A percentile compares a stretch with the other conserved stretches of the same genome.
Conservation (phyloP, 2,329 filamentous ascomycete genomes). For the Juglanconis sp. region DNA sequence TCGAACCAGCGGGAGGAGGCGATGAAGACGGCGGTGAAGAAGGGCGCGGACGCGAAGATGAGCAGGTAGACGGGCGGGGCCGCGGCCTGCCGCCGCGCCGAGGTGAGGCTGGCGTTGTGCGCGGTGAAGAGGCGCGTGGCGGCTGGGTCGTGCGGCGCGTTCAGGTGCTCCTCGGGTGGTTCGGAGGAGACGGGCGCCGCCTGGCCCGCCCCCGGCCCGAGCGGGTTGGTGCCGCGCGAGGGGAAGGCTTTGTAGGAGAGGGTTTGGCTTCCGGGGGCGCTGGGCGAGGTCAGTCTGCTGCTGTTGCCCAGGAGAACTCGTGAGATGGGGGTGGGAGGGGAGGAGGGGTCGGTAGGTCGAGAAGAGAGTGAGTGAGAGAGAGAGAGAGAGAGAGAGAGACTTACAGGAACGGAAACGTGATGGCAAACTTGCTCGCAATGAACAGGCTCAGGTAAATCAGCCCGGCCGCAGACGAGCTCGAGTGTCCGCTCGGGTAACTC, state of each 20-base stretch:
- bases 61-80: conserved; percentile 81
- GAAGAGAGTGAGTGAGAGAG: neutral
- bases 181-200: conserved; percentile 29
- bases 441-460: conserved; percentile 84
- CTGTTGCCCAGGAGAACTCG: neutral
- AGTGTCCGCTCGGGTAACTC: conserved; percentile 77
- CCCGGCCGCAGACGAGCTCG: conserved; percentile 73
- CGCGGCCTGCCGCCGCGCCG: conserved; percentile 69
- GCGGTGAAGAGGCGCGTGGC: conserved; percentile 29
- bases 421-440: conserved; percentile 77
- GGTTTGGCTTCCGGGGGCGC: conserved; percentile 39
- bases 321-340: neutral
- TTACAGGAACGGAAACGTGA: conserved; percentile 66
- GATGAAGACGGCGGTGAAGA: conserved; percentile 75
- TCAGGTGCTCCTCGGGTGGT: conserved; percentile 23
- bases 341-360: too few species aligned
- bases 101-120: conserved; percentile 40
- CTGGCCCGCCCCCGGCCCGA: neutral
- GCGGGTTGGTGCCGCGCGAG: conserved; percentile 50
- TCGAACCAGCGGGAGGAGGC: conserved; percentile 83
- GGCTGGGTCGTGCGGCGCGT: conserved; percentile 27
- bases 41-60: conserved; percentile 65
- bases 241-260: conserved; percentile 65
- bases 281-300: conserved; percentile 18
- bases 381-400: neutral